These are phyloP conservation scores for Rhodotorula sp. DNA, from an alignment of 1,284 basidiomycete species.

Conservation along the genomic window DNA sequence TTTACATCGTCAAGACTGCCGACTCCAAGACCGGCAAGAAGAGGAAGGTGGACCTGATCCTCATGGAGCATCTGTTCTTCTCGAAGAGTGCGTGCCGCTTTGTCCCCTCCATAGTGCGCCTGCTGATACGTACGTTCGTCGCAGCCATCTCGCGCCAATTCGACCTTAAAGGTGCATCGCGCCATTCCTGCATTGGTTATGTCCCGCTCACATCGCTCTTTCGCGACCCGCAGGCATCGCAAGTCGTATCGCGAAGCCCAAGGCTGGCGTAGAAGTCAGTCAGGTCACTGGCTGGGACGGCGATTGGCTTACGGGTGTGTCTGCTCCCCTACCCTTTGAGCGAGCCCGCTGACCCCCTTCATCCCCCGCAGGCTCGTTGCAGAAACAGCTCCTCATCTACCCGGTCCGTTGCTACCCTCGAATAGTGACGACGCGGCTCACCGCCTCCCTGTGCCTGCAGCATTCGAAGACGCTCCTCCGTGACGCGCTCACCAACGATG, in stretches of 20 bases:
- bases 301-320: slow-evolving; percentile 59
- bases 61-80: slow-evolving; percentile 93
- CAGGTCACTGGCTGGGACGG: slow-evolving; percentile 87
- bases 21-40: slow-evolving; percentile 66
- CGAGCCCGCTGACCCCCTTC: background rate
- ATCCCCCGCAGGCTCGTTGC: slow-evolving; percentile 35
- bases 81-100: background rate
- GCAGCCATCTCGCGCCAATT: slow-evolving; percentile 65
- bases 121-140: background rate
- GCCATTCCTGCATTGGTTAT: no score
- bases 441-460: slow-evolving; percentile 55
- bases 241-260: slow-evolving; percentile 83
- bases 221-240: slow-evolving; percentile 57
- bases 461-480: slow-evolving; percentile 93
- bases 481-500: slow-evolving; percentile 85
- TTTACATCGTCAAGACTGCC: slow-evolving; percentile 90
- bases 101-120: no score
- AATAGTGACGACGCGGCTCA: slow-evolving; percentile 68
- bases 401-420: slow-evolving; percentile 38
- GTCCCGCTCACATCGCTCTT: background rate
- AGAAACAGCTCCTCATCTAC: slow-evolving; percentile 62
- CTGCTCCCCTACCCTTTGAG: background rate
- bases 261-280: slow-evolving; percentile 67
- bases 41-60: slow-evolving; percentile 77
- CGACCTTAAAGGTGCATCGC: slow-evolving; percentile 84